Evolutionary conservation across 768 basidiomycete genomes (phyloP).

Genomic region (Termitomyces sp.): DNA sequence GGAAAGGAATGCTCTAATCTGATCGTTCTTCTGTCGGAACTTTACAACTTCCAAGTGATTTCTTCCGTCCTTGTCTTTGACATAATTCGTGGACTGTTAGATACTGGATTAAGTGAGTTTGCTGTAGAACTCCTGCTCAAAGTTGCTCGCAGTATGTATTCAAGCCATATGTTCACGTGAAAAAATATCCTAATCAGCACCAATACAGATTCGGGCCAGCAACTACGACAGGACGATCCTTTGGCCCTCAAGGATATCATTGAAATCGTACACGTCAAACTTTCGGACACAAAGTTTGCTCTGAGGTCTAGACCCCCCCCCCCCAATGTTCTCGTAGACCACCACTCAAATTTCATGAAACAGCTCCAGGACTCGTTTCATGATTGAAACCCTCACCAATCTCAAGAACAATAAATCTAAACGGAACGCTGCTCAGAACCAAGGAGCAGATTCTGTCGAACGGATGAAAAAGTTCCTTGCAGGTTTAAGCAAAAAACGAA

Average conservation of each 20-base stretch:
- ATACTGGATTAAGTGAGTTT: slow-evolving; percentile 62
- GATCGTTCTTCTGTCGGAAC: slow-evolving; percentile 79
- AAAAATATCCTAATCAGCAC: neutral
- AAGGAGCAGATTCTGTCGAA: slow-evolving; percentile 71
- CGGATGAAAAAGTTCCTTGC: slow-evolving; percentile 86
- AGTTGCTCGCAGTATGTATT: slow-evolving; percentile 65
- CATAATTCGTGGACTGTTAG: slow-evolving; percentile 71
- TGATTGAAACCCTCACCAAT: slow-evolving; percentile 90
- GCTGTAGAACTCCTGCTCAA: slow-evolving; percentile 85
- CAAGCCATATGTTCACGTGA: neutral
- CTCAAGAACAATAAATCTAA: slow-evolving; percentile 89
- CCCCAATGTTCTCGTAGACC: neutral
- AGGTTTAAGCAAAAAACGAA: slow-evolving; percentile 69
- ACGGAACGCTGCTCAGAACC: slow-evolving; percentile 54
- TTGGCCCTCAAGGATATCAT: slow-evolving; percentile 89
- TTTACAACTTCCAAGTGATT: slow-evolving; percentile 96
- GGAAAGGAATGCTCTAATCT: slow-evolving; percentile 92
- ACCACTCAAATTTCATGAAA: neutral
- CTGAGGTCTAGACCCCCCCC: slow-evolving; percentile 37
- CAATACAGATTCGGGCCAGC: slow-evolving; percentile 77
- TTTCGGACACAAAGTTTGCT: slow-evolving; percentile 41
- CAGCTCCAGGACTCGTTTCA: slow-evolving; percentile 90
- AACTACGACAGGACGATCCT: slow-evolving; percentile 90
- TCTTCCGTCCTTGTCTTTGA: slow-evolving; percentile 89
- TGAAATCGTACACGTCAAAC: slow-evolving; percentile 69